phyloP scores from a whole-genome alignment of 2,329 filamentous ascomycete genomes.

The Leptographium radiaticola region DNA sequence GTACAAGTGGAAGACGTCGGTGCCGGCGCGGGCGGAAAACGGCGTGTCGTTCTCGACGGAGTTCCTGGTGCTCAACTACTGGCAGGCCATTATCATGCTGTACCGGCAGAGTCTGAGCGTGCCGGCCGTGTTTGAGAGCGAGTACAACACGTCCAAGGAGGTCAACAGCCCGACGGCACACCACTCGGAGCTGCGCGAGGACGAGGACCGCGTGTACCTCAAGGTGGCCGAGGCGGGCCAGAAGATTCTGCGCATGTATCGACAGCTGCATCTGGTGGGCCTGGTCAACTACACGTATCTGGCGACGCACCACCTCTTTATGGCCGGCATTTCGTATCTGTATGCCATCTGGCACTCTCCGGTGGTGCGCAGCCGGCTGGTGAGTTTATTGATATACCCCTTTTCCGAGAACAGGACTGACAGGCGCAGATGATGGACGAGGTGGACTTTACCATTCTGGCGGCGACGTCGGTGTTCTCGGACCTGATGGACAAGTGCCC shows the following conservation, averaged over 20 bases:
- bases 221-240: conserved; percentile 94
- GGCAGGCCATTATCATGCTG: conserved; percentile 92
- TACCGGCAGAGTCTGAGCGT: conserved; percentile 85
- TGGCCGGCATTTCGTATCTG: conserved; percentile 90
- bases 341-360: conserved; percentile 97
- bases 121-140: conserved; percentile 70
- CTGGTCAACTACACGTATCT: conserved; percentile 94
- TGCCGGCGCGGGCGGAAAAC: conserved; percentile 64
- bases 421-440: conserved; percentile 63
- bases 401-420: too few species aligned
- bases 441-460: conserved; percentile 92
- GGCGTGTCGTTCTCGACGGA: conserved; percentile 83
- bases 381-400: too few species aligned
- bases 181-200: conserved; percentile 55
- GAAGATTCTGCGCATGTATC: conserved; percentile 80
- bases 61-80: conserved; percentile 91
- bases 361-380: conserved; percentile 71
- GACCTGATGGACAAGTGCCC: conserved; percentile 92
- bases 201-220: conserved; percentile 83
- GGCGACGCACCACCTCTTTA: conserved; percentile 91
- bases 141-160: conserved; percentile 54
- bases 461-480: conserved; percentile 81
- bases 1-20: conserved; percentile 73
- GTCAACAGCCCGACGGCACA: conserved; percentile 50
- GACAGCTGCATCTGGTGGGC: conserved; percentile 74